Evolutionary conservation across 768 basidiomycete genomes (phyloP).

Genomic region (Clavulina sp.): DNA sequence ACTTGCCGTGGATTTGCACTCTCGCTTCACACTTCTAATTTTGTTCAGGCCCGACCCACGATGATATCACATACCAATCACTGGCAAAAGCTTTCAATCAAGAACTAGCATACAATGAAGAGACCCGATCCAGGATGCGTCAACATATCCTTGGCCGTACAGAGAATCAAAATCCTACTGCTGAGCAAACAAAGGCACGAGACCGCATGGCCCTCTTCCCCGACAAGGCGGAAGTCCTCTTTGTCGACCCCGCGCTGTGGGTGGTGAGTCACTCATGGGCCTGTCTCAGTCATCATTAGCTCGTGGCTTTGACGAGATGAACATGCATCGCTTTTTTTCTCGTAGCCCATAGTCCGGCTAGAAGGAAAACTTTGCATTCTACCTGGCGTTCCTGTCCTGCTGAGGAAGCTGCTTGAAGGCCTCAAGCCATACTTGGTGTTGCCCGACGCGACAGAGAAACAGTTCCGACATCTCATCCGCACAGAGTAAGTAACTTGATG

Average conservation of each 20-base stretch:
- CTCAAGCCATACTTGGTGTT: conserved; percentile 61
- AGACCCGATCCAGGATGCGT: conserved; percentile 67
- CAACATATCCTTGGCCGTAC: conserved; percentile 36
- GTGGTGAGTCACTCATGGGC: conserved; percentile 35
- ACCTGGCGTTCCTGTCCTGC: conserved; percentile 77
- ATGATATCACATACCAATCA: conserved; percentile 80
- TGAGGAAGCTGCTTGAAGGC: conserved; percentile 61
- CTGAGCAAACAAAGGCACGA: conserved; percentile 59
- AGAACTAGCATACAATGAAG: conserved; percentile 50
- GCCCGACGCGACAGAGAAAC: conserved; percentile 55
- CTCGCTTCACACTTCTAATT: not conserved
- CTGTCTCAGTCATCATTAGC: not conserved
- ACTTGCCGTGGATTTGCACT: not conserved
- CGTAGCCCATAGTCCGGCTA: conserved; percentile 68
- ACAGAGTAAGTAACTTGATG: conserved; percentile 44
- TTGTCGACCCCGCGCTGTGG: conserved; percentile 67
- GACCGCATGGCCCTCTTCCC: conserved; percentile 88
- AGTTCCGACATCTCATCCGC: conserved; percentile 65
- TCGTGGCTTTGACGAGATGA: not conserved
- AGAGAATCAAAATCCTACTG: conserved; percentile 40
- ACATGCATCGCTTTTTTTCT: too few species aligned
- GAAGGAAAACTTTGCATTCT: conserved; percentile 78
- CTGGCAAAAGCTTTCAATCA: conserved; percentile 70
- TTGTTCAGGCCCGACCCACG: not conserved
- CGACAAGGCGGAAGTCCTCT: conserved; percentile 55